These are phyloP conservation scores for Phoenix dactylifera DNA, from an alignment of 176 grass and related monocot genomes.

Conservation along the genomic window DNA sequence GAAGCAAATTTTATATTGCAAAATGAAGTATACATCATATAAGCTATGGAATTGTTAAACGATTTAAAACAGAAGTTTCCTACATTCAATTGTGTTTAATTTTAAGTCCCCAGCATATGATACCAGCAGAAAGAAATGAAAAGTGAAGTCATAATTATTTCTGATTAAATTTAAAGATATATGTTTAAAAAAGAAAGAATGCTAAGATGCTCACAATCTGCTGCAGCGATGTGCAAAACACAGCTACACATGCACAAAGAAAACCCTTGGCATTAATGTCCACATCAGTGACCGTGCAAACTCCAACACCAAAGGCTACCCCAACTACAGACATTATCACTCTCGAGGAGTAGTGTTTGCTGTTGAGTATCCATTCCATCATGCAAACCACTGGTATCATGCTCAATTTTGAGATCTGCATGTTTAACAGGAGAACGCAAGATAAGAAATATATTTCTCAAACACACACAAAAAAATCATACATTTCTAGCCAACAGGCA, in stretches of 20 bases:
- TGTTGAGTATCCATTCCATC: conserved; percentile 76
- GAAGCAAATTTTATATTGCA: no score
- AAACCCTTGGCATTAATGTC: conserved; percentile 89
- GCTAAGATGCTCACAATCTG: conserved; percentile 59
- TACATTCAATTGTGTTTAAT: no score
- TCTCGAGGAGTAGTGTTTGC: conserved; percentile 69
- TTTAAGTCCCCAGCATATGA: no score
- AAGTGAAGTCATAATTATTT: no score
- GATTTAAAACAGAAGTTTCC: no score
- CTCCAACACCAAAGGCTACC: conserved; percentile 71
- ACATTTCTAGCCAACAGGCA: no score
- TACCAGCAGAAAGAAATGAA: no score
- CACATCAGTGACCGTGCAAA: conserved; percentile 83
- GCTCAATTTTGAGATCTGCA: conserved; percentile 86
- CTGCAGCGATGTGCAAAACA: conserved; percentile 86
- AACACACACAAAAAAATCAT: no score
- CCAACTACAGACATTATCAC: conserved; percentile 59
- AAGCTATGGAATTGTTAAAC: no score
- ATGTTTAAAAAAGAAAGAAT: no score
- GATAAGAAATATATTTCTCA: conserved; percentile 3
- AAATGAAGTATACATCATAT: no score
- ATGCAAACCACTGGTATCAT: conserved; percentile 94
- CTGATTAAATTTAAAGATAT: no score
- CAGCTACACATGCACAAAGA: conserved; percentile 70
- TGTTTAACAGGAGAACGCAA: background rate